phyloP scores from a whole-genome alignment of 345 rosid genomes.

The Brassica cretica region DNA sequence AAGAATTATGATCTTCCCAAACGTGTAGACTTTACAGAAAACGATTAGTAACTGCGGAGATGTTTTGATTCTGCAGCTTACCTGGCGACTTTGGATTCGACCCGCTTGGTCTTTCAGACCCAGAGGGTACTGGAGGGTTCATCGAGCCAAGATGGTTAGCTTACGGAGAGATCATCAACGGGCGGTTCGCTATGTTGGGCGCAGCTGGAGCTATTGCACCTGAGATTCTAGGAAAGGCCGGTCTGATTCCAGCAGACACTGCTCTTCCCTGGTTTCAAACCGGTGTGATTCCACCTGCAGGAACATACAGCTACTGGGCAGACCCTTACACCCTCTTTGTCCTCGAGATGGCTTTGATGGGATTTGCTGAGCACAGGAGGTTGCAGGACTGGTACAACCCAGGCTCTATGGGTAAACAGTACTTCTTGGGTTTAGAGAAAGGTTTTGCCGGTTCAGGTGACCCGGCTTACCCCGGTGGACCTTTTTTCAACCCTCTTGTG shows the following conservation, averaged over 20 bases:
- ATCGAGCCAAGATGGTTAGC: conserved; percentile 96
- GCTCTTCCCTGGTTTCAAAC: conserved; percentile 97
- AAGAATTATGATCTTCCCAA: background rate
- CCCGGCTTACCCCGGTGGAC: conserved; percentile 93
- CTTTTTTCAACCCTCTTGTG: conserved; percentile 91
- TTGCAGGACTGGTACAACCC: conserved; percentile 91
- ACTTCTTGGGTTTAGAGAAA: conserved; percentile 89
- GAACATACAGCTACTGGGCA: conserved; percentile 95
- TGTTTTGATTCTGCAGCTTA: conserved; percentile 50
- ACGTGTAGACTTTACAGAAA: background rate
- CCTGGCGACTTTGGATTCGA: conserved; percentile 97
- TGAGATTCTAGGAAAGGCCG: conserved; percentile 81
- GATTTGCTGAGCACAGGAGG: conserved; percentile 96
- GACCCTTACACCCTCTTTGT: conserved; percentile 89
- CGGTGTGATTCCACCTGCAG: conserved; percentile 95
- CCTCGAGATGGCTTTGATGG: conserved; percentile 92
- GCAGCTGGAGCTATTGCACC: conserved; percentile 88
- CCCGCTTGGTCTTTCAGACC: conserved; percentile 96
- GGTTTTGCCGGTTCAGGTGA: conserved; percentile 80
- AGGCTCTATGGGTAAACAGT: conserved; percentile 90
- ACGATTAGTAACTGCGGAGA: background rate
- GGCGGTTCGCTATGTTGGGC: conserved; percentile 85
- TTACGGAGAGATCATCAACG: conserved; percentile 92
- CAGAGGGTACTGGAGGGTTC: conserved; percentile 96
- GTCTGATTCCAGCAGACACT: conserved; percentile 78